Evolutionary conservation across 768 basidiomycete species (phyloP).

Genomic region (Russula griseocarnosa): DNA sequence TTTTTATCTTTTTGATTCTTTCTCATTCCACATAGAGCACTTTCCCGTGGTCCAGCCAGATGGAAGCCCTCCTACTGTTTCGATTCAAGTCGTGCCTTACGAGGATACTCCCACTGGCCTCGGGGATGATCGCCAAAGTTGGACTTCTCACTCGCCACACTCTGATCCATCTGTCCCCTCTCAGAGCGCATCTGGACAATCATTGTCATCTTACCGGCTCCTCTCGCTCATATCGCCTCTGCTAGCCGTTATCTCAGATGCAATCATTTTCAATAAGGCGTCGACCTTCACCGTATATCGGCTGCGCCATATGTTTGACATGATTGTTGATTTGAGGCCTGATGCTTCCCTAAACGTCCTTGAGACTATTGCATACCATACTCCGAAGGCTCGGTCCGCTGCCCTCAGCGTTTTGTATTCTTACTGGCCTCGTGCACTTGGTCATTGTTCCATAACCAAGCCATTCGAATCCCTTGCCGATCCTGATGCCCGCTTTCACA

Average conservation of each 20-base stretch:
- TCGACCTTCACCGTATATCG: constrained; percentile 42
- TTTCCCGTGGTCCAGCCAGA: constrained; percentile 3
- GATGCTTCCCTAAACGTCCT: constrained; percentile 71
- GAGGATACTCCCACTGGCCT: constrained; percentile 4
- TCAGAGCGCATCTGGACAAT: constrained; percentile 55
- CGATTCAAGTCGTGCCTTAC: constrained; percentile 29
- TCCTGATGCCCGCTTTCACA: constrained; percentile 31
- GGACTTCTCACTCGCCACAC: constrained; percentile 24
- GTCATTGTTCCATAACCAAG: constrained; percentile 59
- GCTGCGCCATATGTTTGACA: constrained; percentile 50
- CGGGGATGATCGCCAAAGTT: constrained; percentile 30
- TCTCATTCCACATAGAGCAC: constrained; percentile 10
- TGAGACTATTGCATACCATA: constrained; percentile 65
- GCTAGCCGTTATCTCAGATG: constrained; percentile 58
- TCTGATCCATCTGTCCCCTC: constrained; percentile 36
- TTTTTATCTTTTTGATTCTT: neutral
- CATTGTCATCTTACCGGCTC: constrained; percentile 52
- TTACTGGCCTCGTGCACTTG: constrained; percentile 66
- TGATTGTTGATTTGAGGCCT: constrained; percentile 54
- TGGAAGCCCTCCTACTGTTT: constrained; percentile 15
- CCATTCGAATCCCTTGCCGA: constrained; percentile 44
- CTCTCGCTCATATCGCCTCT: constrained; percentile 61
- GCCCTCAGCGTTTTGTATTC: constrained; percentile 55
- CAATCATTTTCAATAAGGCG: constrained; percentile 41
- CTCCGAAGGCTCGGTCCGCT: constrained; percentile 47